Conservation (phyloP, 139 green algal genomes). For the Asterochloris erici region DNA sequence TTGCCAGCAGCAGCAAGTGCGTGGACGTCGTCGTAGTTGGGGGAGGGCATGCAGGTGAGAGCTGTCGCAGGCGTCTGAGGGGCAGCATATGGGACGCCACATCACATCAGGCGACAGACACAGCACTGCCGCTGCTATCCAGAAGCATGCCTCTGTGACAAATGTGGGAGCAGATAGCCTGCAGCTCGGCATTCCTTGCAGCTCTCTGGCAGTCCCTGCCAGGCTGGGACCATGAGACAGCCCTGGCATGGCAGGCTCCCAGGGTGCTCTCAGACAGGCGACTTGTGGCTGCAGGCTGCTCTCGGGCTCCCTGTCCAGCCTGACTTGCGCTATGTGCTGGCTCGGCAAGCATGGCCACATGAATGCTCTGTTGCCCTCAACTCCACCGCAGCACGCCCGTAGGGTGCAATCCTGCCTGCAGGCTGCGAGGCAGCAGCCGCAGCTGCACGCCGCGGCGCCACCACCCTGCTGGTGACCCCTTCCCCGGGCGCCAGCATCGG, state of each 20-base stretch:
- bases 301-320: not conserved
- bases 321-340: not conserved
- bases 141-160: no score
- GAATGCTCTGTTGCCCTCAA: not conserved
- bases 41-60: slow-evolving; percentile 19
- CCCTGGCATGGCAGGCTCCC: not conserved
- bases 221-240: not conserved
- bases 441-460: slow-evolving; percentile 38
- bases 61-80: no score
- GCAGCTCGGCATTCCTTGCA: no score
- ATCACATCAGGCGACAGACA: no score
- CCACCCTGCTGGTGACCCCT: slow-evolving; percentile 46
- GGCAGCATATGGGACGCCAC: no score
- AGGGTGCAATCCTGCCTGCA: not conserved
- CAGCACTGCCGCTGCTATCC: no score
- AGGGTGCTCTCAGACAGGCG: no score
- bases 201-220: no score
- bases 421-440: slow-evolving; percentile 55
- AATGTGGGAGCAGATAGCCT: no score
- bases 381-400: not conserved
- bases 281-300: not conserved
- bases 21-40: slow-evolving; percentile 23
- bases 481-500: slow-evolving; percentile 38
- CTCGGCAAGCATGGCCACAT: not conserved
- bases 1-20: not conserved